Base-by-base conservation (phyloP, 1,139 yeast species). In the Debaryomyces fabryi region DNA sequence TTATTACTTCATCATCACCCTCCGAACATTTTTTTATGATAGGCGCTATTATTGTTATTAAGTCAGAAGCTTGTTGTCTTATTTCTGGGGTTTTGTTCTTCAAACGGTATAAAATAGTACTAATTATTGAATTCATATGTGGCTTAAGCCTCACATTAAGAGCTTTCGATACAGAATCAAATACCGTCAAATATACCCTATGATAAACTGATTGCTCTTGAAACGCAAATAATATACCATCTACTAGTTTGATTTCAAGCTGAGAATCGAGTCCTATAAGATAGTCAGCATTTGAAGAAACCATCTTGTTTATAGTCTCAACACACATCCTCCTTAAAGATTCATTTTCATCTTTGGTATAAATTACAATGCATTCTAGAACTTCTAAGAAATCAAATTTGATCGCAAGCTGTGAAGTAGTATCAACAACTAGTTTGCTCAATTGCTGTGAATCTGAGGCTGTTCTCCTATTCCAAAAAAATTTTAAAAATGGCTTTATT, bases 11-110 rank as follows among this genome's bases (percentile, higher is more conserved):
- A 39, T 79, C 81, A 56, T 88, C 89, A 6, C 77, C 84, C 25
- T 59, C 61, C 2, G 66, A 59, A 61, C 97, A 89, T 12, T 72
- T 63, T 53, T 82, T 81, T 51, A 92, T 78, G 1, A 83, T 86
- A 1, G 88, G 84, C 0, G 93, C 86, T 27, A 89, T 72, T 15
- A 79, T 74, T 1, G 85, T 70, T 36, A 92, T 81, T 49, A 92
- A 68, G 57, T 90, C 96, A 0, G 96, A 91, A 0, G 97, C 85
- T 62, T 90, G 96, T 61, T 89, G 89, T 52, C 98, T 79, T 0
- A 87, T 81, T 42, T 84, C 85, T 0, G 95, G 84, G 0, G 81
- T 70, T 56, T 87, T 85, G 62, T 88, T 87, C 58, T 86, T 86
- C 56, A 92, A 69, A 43, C 96, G 78, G 63, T 86, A 88, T 42